Evolutionary conservation across 169 alveolate species (phyloP), one percentile per base, ranked within the genome.

Genomic region (Eimeria acervulina): DNA sequence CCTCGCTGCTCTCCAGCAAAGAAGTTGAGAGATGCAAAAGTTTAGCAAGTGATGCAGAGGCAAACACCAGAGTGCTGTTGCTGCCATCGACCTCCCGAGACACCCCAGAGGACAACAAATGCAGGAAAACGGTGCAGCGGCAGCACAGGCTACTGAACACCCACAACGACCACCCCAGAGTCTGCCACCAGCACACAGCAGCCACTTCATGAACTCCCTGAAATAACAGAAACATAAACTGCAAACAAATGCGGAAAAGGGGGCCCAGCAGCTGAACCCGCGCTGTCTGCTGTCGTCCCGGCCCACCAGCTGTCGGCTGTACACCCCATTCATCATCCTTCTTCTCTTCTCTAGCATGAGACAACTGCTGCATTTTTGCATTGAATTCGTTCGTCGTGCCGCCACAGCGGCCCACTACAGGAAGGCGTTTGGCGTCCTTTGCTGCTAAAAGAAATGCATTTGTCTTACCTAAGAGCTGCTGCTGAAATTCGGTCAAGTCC

Each of bases 91-190:
- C 8, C 88, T 78, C 26, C 28, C 88, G 7, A 38, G 72, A 36
- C 17, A 87, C 55, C 23, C 83, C 83, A 36, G 63, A 55, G 21
- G 81, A 63, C 13, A 59, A 21, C 61, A 63, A 4, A 17, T 59
- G 47, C 63, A 87, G 78, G 12, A 44, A 33, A 12, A 63, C 78
- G 42, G 83, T 87, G 40, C 93, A 87, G 7, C 81, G 61, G 26
- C 80, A 61, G 81, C 78, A 36, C 31, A 87, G 12, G 63, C 72
- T 26, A 3, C 72, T 61, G 21, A 61, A 36, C 1, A 61, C 40
- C 59, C 26, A 7, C 66, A 59, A 59, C 4, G 21, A 2, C 38
- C 40, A 38, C 2, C 10, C 63, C 19, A 87, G 10, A 6, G n/a
- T 23, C 83, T 38, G 93, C 42, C 55, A 87, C 21, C 36, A 63